A percentile compares a stretch with the other conserved stretches of the same genome.
These are phyloP conservation scores for sorghum (Sorghum bicolor) DNA, from an alignment of 176 grass and related monocot genomes.

Conservation along the genomic window DNA sequence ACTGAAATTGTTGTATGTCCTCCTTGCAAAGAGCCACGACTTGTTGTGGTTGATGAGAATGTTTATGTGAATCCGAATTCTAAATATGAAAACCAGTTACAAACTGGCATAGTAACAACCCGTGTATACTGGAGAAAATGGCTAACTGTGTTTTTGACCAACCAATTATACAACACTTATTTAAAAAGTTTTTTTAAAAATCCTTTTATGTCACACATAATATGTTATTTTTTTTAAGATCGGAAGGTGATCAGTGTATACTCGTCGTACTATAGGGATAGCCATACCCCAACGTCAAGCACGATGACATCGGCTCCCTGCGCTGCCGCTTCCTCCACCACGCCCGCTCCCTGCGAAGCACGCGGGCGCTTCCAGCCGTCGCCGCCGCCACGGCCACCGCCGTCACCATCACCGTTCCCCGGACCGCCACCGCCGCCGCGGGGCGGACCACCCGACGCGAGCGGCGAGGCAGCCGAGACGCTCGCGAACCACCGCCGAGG, in stretches of 20 bases:
- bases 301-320: conserved; percentile 64
- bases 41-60: no score
- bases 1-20: no score
- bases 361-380: conserved; percentile 40
- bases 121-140: no score
- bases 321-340: conserved; percentile 48
- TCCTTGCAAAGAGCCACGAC: no score
- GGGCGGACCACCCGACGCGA: conserved; percentile 42
- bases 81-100: not conserved
- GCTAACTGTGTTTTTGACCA: not conserved
- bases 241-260: not conserved
- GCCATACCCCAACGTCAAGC: conserved; percentile 86
- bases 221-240: not conserved
- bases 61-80: not conserved
- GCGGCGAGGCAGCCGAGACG: conserved; percentile 48
- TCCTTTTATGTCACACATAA: not conserved
- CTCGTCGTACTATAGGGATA: not conserved
- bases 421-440: conserved; percentile 37
- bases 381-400: conserved; percentile 32
- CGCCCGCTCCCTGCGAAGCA: conserved; percentile 33
- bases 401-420: conserved; percentile 31
- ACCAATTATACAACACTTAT: not conserved
- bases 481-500: conserved; percentile 65
- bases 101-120: not conserved
- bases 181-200: not conserved